These are phyloP conservation scores for Myochromella boudieri DNA, from an alignment of 768 basidiomycete genomes.

Conservation along the genomic window DNA sequence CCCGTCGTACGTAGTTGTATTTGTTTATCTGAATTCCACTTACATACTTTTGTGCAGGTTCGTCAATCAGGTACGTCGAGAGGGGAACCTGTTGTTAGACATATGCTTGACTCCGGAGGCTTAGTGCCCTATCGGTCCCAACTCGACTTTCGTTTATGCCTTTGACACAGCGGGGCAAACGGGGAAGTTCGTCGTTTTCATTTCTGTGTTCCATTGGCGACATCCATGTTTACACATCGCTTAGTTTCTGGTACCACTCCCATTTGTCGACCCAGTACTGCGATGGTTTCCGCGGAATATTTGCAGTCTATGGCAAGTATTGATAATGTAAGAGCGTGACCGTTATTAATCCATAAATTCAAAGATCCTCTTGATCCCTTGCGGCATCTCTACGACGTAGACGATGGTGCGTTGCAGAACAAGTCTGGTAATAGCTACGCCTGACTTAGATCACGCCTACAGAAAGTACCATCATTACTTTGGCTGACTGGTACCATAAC, in stretches of 20 bases:
- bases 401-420: conserved; percentile 28
- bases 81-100: background rate
- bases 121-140: conserved; percentile 42
- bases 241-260: conserved; percentile 38
- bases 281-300: conserved; percentile 39
- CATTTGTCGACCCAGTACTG: conserved; percentile 50
- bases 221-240: background rate
- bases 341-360: background rate
- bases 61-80: conserved; percentile 35
- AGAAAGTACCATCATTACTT: conserved; percentile 35
- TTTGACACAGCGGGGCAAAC: conserved; percentile 33
- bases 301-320: conserved; percentile 26
- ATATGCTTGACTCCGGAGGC: background rate
- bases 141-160: conserved; percentile 32
- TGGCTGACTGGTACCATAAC: conserved; percentile 30
- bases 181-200: conserved; percentile 19
- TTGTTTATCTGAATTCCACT: too few species aligned
- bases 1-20: conserved; percentile 26
- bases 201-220: background rate
- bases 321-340: conserved; percentile 3
- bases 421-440: background rate
- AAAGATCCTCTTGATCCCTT: conserved; percentile 39
- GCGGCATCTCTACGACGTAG: conserved; percentile 36
- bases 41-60: conserved; percentile 22
- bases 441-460: background rate